These are phyloP conservation scores for Raphidocelis subcapitata DNA, from an alignment of 139 green algal genomes.

Conservation along the genomic window DNA sequence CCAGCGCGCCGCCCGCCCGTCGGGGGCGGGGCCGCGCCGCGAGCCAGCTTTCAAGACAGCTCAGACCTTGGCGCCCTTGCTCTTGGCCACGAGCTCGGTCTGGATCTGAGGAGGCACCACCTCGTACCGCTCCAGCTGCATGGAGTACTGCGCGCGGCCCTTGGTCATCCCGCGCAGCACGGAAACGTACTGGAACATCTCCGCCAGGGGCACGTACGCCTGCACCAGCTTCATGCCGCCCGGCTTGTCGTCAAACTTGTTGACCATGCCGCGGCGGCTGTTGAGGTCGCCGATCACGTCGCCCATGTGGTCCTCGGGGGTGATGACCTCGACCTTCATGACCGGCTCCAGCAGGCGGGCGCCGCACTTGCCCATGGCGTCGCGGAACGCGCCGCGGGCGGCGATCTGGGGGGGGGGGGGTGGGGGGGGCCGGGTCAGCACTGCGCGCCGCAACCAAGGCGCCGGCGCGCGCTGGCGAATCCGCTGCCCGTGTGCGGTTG, in stretches of 20 bases:
- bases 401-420: conserved; percentile 87
- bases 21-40: too few relatives aligned
- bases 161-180: conserved; percentile 95
- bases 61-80: too few relatives aligned
- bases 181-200: conserved; percentile 99
- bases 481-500: too few relatives aligned
- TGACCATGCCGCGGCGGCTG: conserved; percentile 85
- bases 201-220: conserved; percentile 86
- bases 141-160: conserved; percentile 95
- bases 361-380: conserved; percentile 92
- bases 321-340: conserved; percentile 98
- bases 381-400: conserved; percentile 74
- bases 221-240: conserved; percentile 91
- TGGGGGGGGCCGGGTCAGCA: background rate
- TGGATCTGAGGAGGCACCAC: conserved; percentile 94
- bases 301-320: conserved; percentile 95
- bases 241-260: conserved; percentile 92
- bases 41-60: too few relatives aligned
- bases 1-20: too few relatives aligned
- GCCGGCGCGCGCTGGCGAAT: too few relatives aligned
- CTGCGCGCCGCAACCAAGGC: too few relatives aligned
- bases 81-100: conserved; percentile 6
- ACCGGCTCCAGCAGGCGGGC: conserved; percentile 95
- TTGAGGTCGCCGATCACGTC: conserved; percentile 99
- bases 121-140: conserved; percentile 90